Conservation (phyloP, 2,329 filamentous ascomycete species). For the Hypoxylon sp. region DNA sequence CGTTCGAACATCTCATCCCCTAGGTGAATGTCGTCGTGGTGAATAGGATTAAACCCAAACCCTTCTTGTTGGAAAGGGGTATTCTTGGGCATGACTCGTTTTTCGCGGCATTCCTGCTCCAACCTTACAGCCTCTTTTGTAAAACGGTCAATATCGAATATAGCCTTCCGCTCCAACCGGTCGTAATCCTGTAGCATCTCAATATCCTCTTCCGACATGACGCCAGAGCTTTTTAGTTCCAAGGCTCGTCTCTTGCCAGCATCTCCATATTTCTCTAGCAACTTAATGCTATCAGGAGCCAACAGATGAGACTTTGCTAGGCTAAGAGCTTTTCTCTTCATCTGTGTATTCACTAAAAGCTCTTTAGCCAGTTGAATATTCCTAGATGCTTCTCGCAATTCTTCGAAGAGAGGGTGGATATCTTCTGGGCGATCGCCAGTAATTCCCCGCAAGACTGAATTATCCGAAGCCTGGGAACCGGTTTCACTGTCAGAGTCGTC, state of each 20-base stretch:
- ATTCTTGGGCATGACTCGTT: slow-evolving; percentile 54
- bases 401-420: slow-evolving; percentile 57
- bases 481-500: slow-evolving; percentile 29
- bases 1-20: slow-evolving; percentile 40
- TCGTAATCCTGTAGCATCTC: slow-evolving; percentile 57
- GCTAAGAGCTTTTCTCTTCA: slow-evolving; percentile 47
- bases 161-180: slow-evolving; percentile 47
- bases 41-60: slow-evolving; percentile 51
- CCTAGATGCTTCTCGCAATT: slow-evolving; percentile 54
- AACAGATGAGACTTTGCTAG: slow-evolving; percentile 37
- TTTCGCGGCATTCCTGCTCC: slow-evolving; percentile 52
- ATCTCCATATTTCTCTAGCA: slow-evolving; percentile 39
- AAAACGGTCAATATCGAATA: slow-evolving; percentile 46
- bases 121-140: slow-evolving; percentile 49
- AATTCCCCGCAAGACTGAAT: slow-evolving; percentile 42
- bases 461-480: slow-evolving; percentile 31
- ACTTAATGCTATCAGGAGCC: slow-evolving; percentile 34
- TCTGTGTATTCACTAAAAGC: slow-evolving; percentile 54
- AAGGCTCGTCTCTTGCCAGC: slow-evolving; percentile 49
- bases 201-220: slow-evolving; percentile 50
- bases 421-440: slow-evolving; percentile 49
- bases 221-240: slow-evolving; percentile 45
- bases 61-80: slow-evolving; percentile 52
- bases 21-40: slow-evolving; percentile 55
- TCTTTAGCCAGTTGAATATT: slow-evolving; percentile 59